These are phyloP conservation scores for Pythium rishiriense DNA, from an alignment of 352 stramenopile species.

Conservation along the genomic window DNA sequence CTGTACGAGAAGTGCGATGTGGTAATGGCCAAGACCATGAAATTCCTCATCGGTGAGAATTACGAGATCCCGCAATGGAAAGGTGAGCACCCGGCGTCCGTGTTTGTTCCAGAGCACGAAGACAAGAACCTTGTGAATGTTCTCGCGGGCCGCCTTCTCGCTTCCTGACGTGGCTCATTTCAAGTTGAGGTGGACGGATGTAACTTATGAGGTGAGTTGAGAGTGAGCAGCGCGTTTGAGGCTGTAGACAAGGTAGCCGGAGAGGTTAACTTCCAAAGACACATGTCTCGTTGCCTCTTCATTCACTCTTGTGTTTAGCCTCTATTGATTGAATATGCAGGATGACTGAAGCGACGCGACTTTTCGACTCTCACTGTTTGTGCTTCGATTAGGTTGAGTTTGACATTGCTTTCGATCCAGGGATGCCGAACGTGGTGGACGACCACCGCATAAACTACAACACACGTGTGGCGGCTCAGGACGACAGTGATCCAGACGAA, in stretches of 20 bases:
- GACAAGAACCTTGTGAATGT: constrained; percentile 79
- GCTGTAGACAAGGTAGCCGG: too few species aligned
- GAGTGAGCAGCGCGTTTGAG: too few species aligned
- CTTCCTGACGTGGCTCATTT: constrained; percentile 30
- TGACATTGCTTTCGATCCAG: neutral
- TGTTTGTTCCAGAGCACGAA: constrained; percentile 76
- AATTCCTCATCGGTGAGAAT: constrained; percentile 53
- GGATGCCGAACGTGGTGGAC: neutral
- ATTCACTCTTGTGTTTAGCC: too few species aligned
- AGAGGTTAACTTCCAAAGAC: neutral
- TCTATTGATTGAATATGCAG: too few species aligned
- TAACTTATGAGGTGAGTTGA: constrained; percentile 1
- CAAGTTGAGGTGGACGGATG: neutral
- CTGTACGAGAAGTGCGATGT: constrained; percentile 75
- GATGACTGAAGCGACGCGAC: constrained; percentile 22
- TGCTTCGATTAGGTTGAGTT: neutral
- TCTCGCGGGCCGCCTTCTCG: constrained; percentile 54
- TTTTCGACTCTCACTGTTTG: neutral
- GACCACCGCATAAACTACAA: neutral
- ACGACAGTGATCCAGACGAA: constrained; percentile 5
- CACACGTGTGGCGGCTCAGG: neutral
- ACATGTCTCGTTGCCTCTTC: neutral
- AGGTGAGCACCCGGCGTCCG: constrained; percentile 50
- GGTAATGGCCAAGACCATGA: constrained; percentile 77
- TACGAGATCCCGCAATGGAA: constrained; percentile 68